These are phyloP conservation scores for Phaseolus coccineus DNA, from an alignment of 331 rosid genomes.

Conservation along the genomic window DNA sequence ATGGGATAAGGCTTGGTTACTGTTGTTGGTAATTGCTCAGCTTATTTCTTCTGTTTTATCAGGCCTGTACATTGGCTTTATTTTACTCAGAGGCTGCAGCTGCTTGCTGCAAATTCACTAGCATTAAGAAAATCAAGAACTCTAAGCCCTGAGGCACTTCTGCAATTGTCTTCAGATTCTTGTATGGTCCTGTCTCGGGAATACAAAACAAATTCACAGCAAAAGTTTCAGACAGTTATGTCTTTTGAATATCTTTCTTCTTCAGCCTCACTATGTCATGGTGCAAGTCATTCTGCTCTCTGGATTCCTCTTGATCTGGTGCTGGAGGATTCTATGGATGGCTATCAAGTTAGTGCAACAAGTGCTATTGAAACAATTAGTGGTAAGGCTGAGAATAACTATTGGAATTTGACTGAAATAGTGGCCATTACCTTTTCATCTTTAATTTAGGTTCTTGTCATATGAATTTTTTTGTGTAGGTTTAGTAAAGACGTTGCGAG, in stretches of 20 bases:
- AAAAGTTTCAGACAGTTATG: constrained; percentile 75
- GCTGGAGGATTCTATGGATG: constrained; percentile 98
- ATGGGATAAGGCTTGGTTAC: constrained; percentile 13
- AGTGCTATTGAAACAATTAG: constrained; percentile 87
- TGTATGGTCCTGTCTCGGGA: constrained; percentile 61
- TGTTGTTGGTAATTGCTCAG: constrained; percentile 33
- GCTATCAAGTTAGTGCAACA: constrained; percentile 90
- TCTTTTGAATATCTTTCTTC: constrained; percentile 82
- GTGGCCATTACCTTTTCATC: constrained; percentile 24
- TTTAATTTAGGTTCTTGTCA: constrained; percentile 17
- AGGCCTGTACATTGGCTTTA: constrained; percentile 85
- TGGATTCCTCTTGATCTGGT: constrained; percentile 98
- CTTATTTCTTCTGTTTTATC: constrained; percentile 47
- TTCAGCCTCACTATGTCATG: constrained; percentile 77
- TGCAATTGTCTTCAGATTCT: constrained; percentile 67
- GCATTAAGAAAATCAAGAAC: constrained; percentile 73
- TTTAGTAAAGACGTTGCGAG: constrained; percentile 85
- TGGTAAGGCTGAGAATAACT: constrained; percentile 56
- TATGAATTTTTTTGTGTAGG: constrained; percentile 57
- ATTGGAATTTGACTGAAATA: constrained; percentile 35
- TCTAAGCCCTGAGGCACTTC: constrained; percentile 66
- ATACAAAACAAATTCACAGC: constrained; percentile 70
- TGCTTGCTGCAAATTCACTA: constrained; percentile 75
- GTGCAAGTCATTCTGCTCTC: constrained; percentile 81
- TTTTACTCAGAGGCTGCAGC: constrained; percentile 67